Conservation (phyloP, 768 basidiomycete genomes). For the Hortiboletus flavorubellus region DNA sequence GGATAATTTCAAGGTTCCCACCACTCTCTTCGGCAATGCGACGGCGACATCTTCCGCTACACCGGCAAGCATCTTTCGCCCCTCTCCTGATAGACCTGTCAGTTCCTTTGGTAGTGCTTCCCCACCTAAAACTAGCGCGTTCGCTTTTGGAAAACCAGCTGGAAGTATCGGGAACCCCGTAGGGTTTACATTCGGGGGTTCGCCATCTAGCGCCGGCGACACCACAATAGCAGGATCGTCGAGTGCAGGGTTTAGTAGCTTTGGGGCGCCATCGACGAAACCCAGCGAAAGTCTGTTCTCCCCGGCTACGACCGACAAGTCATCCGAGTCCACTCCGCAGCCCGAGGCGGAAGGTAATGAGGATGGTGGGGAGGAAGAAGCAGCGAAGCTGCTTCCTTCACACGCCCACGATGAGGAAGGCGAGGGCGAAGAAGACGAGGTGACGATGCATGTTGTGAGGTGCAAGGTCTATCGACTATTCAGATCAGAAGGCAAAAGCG, state of each 20-base stretch:
- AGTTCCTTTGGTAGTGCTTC: conserved; percentile 30
- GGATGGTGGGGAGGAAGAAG: conserved; percentile 32
- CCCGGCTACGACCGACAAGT: conserved; percentile 27
- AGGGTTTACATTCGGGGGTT: conserved; percentile 48
- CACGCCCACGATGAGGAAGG: conserved; percentile 64
- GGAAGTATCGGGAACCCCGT: conserved; percentile 63
- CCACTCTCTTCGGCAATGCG: conserved; percentile 21
- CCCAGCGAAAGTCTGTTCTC: conserved; percentile 24
- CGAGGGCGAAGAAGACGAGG: conserved; percentile 79
- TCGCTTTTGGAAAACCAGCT: conserved; percentile 30
- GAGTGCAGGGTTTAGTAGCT: conserved; percentile 19
- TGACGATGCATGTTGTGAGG: conserved; percentile 55
- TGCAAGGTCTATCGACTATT: conserved; percentile 61
- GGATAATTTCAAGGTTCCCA: conserved; percentile 11
- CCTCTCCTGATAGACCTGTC: conserved; percentile 24
- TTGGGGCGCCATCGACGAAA: conserved; percentile 23
- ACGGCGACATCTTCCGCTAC: conserved; percentile 9
- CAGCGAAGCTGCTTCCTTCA: conserved; percentile 18
- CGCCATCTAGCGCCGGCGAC: conserved; percentile 20
- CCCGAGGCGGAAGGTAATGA: conserved; percentile 22
- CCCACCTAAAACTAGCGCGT: conserved; percentile 21
- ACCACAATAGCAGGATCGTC: conserved; percentile 11
- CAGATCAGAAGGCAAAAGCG: conserved; percentile 43
- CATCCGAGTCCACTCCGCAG: conserved; percentile 30
- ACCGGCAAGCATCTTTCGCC: conserved; percentile 19